Base-by-base conservation (phyloP, 2,329 filamentous ascomycete genomes). In the Talaromyces sp. region DNA sequence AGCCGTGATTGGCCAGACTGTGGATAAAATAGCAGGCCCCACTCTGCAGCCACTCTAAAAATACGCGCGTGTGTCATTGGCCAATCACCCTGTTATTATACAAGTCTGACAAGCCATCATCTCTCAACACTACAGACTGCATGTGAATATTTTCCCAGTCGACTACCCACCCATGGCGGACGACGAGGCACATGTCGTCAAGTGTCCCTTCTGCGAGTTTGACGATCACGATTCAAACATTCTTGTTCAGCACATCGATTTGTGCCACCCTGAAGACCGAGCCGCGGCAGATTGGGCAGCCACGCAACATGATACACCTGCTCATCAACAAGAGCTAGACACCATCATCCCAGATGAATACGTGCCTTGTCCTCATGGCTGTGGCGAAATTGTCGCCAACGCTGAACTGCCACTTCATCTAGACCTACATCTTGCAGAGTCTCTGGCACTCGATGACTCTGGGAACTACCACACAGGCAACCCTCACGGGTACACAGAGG, bases 351-450 rank as follows among this genome's bases (percentile, higher is more conserved):
- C 59, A 13, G 60, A 65, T 11, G 66, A 68, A 56, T 85, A 85
- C 67, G 75, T 80, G 24, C 76, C 81, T 49, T 88, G 86, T 65
- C 80, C 83, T 35, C 80, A 83, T 17, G 81, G 79, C 24, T 90
- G 87, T 68, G 83, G 82, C 32, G 86, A 89, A 69, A 70, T 78
- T n/a, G 70, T 88, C 21, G 72, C 78, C 7, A 66, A 77, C 8
- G 70, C 75, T 17, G 83, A 87, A 65, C 74, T 88, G 38, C 79
- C 83, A 17, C 80, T 77, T 51, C 86, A 89, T 68, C 67, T 87
- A 38, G 83, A 87, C 66, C 75, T 87, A 59, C 86, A 89, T 68
- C 69, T 75, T 53, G 78, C 80, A 19, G 83, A 85, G 67, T 70
- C 68, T 11, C 67, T 78, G 53, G 76, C 76, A 3, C 71, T 78